Evolutionary conservation across 495 filamentous ascomycete species (phyloP).

Genomic region (Neurospora intermedia): DNA sequence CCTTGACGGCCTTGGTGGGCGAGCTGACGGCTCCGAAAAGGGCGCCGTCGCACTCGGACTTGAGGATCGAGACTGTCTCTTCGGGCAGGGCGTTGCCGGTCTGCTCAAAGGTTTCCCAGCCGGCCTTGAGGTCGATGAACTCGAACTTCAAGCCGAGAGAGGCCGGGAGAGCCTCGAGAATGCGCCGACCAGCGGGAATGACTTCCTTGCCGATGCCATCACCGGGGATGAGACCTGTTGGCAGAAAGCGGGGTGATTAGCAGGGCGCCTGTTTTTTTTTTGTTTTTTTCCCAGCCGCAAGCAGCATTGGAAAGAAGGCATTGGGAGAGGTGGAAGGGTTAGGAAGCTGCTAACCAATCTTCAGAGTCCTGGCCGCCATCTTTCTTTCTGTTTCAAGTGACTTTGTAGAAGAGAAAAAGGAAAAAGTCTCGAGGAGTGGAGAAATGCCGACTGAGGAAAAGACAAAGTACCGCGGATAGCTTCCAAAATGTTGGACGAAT

Average conservation of each 20-base stretch:
- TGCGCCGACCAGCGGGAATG: slow-evolving; percentile 82
- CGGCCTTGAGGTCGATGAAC: slow-evolving; percentile 84
- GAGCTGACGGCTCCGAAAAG: slow-evolving; percentile 96
- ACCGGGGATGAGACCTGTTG: slow-evolving; percentile 82
- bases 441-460: neutral
- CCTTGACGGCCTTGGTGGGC: slow-evolving; percentile 74
- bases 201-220: slow-evolving; percentile 98
- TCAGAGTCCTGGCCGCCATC: slow-evolving; percentile 47
- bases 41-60: slow-evolving; percentile 86
- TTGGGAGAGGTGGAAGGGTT: slow-evolving; percentile 1
- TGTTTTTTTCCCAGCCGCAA: neutral
- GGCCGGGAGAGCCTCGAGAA: slow-evolving; percentile 80
- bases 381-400: slow-evolving; percentile 18
- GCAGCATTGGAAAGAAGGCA: neutral
- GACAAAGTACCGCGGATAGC: neutral
- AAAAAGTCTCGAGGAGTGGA: neutral
- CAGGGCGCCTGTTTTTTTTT: neutral
- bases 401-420: slow-evolving; percentile 5
- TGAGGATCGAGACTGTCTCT: slow-evolving; percentile 73
- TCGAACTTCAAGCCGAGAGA: slow-evolving; percentile 83
- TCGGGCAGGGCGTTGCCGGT: slow-evolving; percentile 83
- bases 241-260: slow-evolving; percentile 2
- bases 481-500: neutral
- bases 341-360: slow-evolving; percentile 42
- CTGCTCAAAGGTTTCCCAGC: slow-evolving; percentile 83